Conservation (phyloP, 805 yeast species). For the Yamadazyma nakazawae region DNA sequence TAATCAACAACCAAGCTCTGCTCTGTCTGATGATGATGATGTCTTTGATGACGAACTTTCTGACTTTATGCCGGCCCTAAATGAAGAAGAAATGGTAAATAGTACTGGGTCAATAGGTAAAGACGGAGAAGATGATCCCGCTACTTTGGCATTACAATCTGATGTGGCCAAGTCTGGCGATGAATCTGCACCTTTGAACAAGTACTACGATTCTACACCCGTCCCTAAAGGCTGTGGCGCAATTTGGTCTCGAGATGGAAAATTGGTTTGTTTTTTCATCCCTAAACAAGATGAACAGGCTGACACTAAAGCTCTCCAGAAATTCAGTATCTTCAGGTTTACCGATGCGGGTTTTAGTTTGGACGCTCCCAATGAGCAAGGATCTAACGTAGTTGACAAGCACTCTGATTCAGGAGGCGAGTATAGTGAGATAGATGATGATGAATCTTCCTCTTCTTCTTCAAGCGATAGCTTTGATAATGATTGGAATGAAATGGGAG, state of each 20-base stretch:
- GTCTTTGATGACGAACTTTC: constrained; percentile 28
- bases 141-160: constrained; percentile 3
- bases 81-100: constrained; percentile 30
- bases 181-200: not conserved
- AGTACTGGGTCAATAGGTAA: constrained; percentile 18
- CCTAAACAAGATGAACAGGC: constrained; percentile 40
- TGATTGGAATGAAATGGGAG: constrained; percentile 65
- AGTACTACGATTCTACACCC: constrained; percentile 73
- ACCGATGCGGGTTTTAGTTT: constrained; percentile 45
- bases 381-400: constrained; percentile 1
- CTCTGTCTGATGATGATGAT: constrained; percentile 22
- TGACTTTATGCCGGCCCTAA: constrained; percentile 42
- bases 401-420: constrained; percentile 20
- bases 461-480: constrained; percentile 62
- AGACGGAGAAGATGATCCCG: constrained; percentile 1
- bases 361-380: constrained; percentile 12
- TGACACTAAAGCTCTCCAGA: constrained; percentile 41
- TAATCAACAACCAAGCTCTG: constrained; percentile 31
- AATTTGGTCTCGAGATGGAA: constrained; percentile 76
- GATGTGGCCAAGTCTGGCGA: not conserved
- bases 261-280: constrained; percentile 77
- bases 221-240: constrained; percentile 95
- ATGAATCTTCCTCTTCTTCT: constrained; percentile 15
- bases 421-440: constrained; percentile 17
- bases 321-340: constrained; percentile 43